phyloP scores from a whole-genome alignment of 2,329 filamentous ascomycete species.

The Aspergillus pseudonomiae region DNA sequence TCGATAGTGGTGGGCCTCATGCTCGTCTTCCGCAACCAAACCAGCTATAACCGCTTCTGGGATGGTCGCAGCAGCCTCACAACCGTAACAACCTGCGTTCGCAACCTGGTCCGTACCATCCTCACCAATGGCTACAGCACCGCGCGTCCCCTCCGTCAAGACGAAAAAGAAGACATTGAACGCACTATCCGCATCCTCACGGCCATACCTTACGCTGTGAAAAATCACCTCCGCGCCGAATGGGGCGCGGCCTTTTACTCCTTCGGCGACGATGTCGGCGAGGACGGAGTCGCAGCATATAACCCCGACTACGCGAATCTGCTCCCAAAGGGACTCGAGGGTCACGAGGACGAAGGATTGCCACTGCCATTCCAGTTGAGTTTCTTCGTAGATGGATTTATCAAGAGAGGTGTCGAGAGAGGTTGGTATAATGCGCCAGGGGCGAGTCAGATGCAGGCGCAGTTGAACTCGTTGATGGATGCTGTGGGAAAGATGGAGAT shows the following conservation, averaged over 20 bases:
- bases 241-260: slow-evolving; percentile 54
- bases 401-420: slow-evolving; percentile 58
- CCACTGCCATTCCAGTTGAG: slow-evolving; percentile 63
- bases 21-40: slow-evolving; percentile 69
- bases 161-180: slow-evolving; percentile 61
- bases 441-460: slow-evolving; percentile 59
- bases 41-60: slow-evolving; percentile 68
- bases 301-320: slow-evolving; percentile 56
- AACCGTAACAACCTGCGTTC: slow-evolving; percentile 59
- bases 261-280: slow-evolving; percentile 34
- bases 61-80: slow-evolving; percentile 61
- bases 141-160: slow-evolving; percentile 34
- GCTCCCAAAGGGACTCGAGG: slow-evolving; percentile 53
- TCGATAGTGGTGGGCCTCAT: slow-evolving; percentile 69
- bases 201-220: slow-evolving; percentile 65
- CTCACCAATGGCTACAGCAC: slow-evolving; percentile 51
- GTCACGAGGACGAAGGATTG: slow-evolving; percentile 62
- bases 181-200: slow-evolving; percentile 61
- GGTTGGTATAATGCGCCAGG: slow-evolving; percentile 64
- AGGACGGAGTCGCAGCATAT: slow-evolving; percentile 33
- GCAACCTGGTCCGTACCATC: slow-evolving; percentile 62
- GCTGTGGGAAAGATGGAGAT: slow-evolving; percentile 68
- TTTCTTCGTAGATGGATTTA: slow-evolving; percentile 63
- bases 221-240: slow-evolving; percentile 66
- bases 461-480: slow-evolving; percentile 60